A percentile compares a stretch with the other conserved stretches of the same genome.
Conservation (phyloP, 768 basidiomycete genomes). For the Clavulina sp. region DNA sequence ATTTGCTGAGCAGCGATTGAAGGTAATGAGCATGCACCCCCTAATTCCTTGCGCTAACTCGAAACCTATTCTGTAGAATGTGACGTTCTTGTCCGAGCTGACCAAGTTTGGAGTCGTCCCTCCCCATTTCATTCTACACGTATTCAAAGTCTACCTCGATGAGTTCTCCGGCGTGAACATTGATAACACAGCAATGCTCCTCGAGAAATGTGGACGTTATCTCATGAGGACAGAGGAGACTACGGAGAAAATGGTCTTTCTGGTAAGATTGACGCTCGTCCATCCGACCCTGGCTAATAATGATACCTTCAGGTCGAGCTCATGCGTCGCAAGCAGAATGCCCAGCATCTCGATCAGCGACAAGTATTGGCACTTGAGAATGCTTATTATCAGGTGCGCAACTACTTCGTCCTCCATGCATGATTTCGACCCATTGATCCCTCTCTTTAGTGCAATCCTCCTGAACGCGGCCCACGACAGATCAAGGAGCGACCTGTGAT, state of each 20-base stretch:
- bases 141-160: slow-evolving; percentile 93
- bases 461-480: slow-evolving; percentile 72
- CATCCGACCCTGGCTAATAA: not conserved
- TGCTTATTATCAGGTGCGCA: slow-evolving; percentile 81
- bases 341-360: slow-evolving; percentile 84
- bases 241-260: slow-evolving; percentile 63
- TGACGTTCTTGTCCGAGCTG: slow-evolving; percentile 71
- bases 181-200: slow-evolving; percentile 76
- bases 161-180: slow-evolving; percentile 87
- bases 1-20: slow-evolving; percentile 65
- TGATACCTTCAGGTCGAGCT: slow-evolving; percentile 51
- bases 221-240: slow-evolving; percentile 79
- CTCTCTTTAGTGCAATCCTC: slow-evolving; percentile 71
- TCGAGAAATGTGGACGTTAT: slow-evolving; percentile 91
- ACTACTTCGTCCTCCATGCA: not conserved
- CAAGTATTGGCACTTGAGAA: slow-evolving; percentile 86
- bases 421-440: not conserved
- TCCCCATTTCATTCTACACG: slow-evolving; percentile 78
- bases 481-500: slow-evolving; percentile 73
- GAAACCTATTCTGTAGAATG: slow-evolving; percentile 38
- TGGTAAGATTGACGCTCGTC: slow-evolving; percentile 34
- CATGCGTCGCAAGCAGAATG: slow-evolving; percentile 84
- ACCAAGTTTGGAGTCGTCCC: slow-evolving; percentile 94
- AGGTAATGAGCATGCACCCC: slow-evolving; percentile 30
- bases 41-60: not conserved